Evolutionary conservation across 768 basidiomycete genomes (phyloP), one percentile per base, ranked within the genome.

Genomic region (Thelephora ganbajun): DNA sequence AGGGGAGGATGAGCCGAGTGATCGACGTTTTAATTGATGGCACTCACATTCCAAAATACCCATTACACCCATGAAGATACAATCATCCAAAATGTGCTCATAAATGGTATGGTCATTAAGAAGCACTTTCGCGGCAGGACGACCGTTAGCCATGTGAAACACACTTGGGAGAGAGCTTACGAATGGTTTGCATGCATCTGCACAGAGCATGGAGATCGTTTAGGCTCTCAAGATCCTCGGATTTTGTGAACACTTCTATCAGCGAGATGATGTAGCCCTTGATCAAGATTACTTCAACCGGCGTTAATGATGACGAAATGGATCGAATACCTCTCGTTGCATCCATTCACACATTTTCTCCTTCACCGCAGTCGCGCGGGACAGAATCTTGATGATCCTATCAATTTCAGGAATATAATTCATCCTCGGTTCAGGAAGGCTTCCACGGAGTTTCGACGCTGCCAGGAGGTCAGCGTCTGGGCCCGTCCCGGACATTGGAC

Each of bases 11-110:
- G 4, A 30, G 26, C 26, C 26, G 26, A 30, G 26, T 9, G 26
- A 30, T 30, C 26, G 26, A 30, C 4, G 26, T 30, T 30, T 30
- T 30, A 4, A 30, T 30, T 30, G 26, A 30, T 30, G 26, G 9
- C 9, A 9, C 88, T 49, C 53, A 94, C 93, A 99, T 73, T 99
- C 96, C 52, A 99, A 79, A 73, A 98, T 94, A 42, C 93, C 92
- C 36, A 93, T 79, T 43, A 97, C 87, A 44, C 89, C 91, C 53
- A 85, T 76, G 66, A 96, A 98, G 46, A 91, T 67, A 34, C 92
- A 86, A 57, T 98, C 93, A 48, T 89, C 83, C 35, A 98, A 73
- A 53, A 99, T 84, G 60, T 92, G 86, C 65, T 99, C 94, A 61
- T 93, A 93, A 62, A 99, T 76, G 35, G 72, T 73, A 61, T 92